A percentile compares a stretch with the other conserved stretches of the same genome.
phyloP scores from a whole-genome alignment of 2,329 filamentous ascomycete species.

The Talaromyces sp. region DNA sequence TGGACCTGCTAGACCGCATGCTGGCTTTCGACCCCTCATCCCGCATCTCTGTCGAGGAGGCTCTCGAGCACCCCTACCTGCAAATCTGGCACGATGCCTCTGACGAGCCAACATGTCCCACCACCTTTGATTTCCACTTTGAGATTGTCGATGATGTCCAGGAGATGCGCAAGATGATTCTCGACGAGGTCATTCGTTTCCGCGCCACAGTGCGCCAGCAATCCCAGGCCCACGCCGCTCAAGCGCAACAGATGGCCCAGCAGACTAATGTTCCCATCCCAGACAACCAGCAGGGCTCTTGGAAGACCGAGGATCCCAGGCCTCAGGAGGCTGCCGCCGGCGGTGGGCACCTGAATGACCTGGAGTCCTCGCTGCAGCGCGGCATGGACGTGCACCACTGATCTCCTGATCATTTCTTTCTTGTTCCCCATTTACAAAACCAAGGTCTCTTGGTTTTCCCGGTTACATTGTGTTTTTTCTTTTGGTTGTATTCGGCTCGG shows the following conservation, averaged over 20 bases:
- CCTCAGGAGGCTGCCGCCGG: conserved; percentile 59
- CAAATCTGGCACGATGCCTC: conserved; percentile 98
- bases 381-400: conserved; percentile 56
- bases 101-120: conserved; percentile 91
- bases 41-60: conserved; percentile 91
- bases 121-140: conserved; percentile 97
- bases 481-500: conserved; percentile 5
- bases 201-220: conserved; percentile 62
- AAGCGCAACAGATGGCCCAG: conserved; percentile 46
- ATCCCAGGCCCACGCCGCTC: conserved; percentile 45
- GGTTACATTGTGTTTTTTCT: conserved; percentile 1
- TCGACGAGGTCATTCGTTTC: conserved; percentile 91
- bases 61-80: conserved; percentile 93
- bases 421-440: background rate
- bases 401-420: conserved; percentile 9
- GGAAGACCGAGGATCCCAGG: conserved; percentile 63
- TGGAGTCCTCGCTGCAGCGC: conserved; percentile 56
- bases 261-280: conserved; percentile 63
- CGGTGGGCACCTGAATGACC: conserved; percentile 47
- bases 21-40: conserved; percentile 93
- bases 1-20: conserved; percentile 96
- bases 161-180: conserved; percentile 96
- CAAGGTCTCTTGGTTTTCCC: conserved; percentile 4
- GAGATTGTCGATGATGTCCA: conserved; percentile 94
- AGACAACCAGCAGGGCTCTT: conserved; percentile 58